phyloP scores from a whole-genome alignment of 805 yeast species.

The Candida chilensis region DNA sequence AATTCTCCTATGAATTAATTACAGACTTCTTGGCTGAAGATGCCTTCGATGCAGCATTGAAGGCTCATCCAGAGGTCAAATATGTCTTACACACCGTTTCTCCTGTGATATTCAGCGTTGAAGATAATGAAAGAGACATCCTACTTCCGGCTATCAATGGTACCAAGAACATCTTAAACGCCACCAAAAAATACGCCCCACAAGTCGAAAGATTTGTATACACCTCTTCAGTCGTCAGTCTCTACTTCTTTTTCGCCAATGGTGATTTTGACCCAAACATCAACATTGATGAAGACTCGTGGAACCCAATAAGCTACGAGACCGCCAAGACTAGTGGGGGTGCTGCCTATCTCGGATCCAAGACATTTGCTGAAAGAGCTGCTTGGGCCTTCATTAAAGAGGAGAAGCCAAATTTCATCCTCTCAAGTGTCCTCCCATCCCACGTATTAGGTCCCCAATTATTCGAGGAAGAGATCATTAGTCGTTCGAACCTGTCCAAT shows the following conservation, averaged over 20 bases:
- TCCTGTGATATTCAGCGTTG: constrained; percentile 30
- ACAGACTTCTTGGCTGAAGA: constrained; percentile 19
- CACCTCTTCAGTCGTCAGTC: constrained; percentile 49
- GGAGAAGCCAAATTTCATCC: constrained; percentile 25
- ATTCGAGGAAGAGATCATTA: constrained; percentile 27
- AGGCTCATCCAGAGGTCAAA: constrained; percentile 27
- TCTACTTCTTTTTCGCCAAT: constrained; percentile 29
- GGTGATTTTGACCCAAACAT: constrained; percentile 21
- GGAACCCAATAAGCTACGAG: constrained; percentile 28
- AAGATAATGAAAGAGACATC: constrained; percentile 37
- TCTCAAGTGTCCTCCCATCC: constrained; percentile 32
- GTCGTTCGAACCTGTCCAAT: constrained; percentile 16
- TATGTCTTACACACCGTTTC: constrained; percentile 44
- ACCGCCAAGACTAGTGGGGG: constrained; percentile 11
- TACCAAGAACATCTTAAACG: constrained; percentile 36
- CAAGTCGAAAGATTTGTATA: constrained; percentile 38
- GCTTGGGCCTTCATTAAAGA: constrained; percentile 23
- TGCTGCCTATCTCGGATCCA: constrained; percentile 31
- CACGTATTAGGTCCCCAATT: constrained; percentile 44
- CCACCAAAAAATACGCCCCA: constrained; percentile 31
- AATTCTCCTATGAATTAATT: constrained; percentile 20
- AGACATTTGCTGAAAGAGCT: constrained; percentile 46
- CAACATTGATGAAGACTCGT: constrained; percentile 30
- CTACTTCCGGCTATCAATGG: constrained; percentile 51
- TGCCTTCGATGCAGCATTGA: constrained; percentile 40